Evolutionary conservation across 768 basidiomycete genomes (phyloP), one percentile per base, ranked within the genome.

Genomic region (Hypsizygus marmoreus): DNA sequence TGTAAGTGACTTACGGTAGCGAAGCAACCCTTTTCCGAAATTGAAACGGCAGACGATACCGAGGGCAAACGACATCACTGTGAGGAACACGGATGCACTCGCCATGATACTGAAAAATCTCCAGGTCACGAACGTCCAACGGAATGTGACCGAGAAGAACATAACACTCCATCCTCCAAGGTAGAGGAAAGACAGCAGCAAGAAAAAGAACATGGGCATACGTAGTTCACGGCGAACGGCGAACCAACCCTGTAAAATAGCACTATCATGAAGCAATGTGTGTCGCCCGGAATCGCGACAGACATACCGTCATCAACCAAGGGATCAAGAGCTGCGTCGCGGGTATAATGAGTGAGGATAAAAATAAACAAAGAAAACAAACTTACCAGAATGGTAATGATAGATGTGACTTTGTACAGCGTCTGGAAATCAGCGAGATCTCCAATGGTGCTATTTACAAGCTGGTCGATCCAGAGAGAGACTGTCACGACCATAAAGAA

Each of bases 81-180:
- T 77, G 35, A 91, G 70, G 41, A 76, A 55, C 10, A 82, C 80
- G 0, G 88, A 85, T 2, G 76, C 67, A 7, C 71, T 61, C 6
- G 79, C 72, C 69, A 86, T 83, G 46, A 84, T 59, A 38, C 78
- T 74, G 64, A 91, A 91, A 73, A 91, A 89, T 4, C 63, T 63
- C 88, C 88, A 91, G 10, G 79, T 79, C 32, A 73, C 63, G 60
- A 86, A 89, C 13, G 81, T 84, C 84, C 86, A 88, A 35, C 83
- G 79, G 76, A 91, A 91, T 3, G 85, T 79, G 6, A 69, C 70
- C 20, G 85, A 81, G 41, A 79, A 68, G 63, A 92, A 89, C 82
- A 90, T 86, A 47, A 81, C 62, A 37, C 82, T 72, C 84, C 83
- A 91, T 30, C 80, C 84, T 28, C 68, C 74, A 14, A 90, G 70